Evolutionary conservation across 495 filamentous ascomycete species (phyloP), one percentile per base, ranked within the genome.

Genomic region (Jackrogersella minutella): DNA sequence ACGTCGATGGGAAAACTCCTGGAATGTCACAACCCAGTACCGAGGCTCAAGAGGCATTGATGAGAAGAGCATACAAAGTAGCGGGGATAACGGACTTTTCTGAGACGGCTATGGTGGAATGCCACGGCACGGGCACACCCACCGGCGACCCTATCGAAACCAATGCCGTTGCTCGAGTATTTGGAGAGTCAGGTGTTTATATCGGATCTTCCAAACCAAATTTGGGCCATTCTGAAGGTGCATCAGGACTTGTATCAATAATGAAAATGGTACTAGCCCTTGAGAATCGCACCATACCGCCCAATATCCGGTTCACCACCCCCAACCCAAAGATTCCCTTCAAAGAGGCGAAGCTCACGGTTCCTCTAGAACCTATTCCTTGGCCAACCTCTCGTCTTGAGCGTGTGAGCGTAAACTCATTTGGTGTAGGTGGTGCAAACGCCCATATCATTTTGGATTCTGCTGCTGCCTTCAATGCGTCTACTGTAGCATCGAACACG

Each of bases 181-280:
- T 80, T 39, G 74, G 72, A 3, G 66, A 69, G 1, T 49, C 62
- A 0, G 73, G 76, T 1, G 61, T 83, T 5, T 76, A 78, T 41
- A 77, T 87, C 33, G 84, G 84, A 3, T 82, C 82, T 0, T 73
- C 85, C 0, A 86, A 87, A 52, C 77, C 80, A 0, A 83, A 84
- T 50, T 68, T 85, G 2, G 81, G 84, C 0, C 85, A 87, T 59
- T 52, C 74, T 1, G 85, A 86, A 70, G 82, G 76, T 0, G 73
- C 79, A 1, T 76, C 76, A 28, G 84, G 83, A 0, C 64, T 86
- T 16, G 74, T 79, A 0, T 78, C 76, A 0, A 39, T 86, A 4
- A 79, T 86, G 22, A 86, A 87, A 49, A 74, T 74, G 1, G 66
- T 78, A 5, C 36, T 84, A 36, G 81, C 80, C 59, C 65, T 87